phyloP scores from a whole-genome alignment of 2,329 filamentous ascomycete species.

The Fusarium nygamai region DNA sequence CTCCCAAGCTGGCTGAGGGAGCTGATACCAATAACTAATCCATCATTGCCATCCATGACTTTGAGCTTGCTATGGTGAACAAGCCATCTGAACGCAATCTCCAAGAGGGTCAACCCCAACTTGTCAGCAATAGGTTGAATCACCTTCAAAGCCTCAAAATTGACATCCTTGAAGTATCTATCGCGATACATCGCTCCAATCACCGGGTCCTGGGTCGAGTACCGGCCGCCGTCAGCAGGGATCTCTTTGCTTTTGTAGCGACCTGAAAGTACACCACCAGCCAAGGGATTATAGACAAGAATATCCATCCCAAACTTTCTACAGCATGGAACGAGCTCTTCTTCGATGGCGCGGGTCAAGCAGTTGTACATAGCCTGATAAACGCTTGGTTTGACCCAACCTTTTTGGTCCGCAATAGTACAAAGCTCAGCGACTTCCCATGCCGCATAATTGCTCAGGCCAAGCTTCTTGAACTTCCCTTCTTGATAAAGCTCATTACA shows the following conservation, averaged over 20 bases:
- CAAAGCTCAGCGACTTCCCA: constrained; percentile 80
- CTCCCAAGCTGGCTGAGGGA: constrained; percentile 59
- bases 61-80: constrained; percentile 70
- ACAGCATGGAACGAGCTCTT: constrained; percentile 47
- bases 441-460: constrained; percentile 77
- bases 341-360: constrained; percentile 57
- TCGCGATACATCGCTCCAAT: constrained; percentile 9
- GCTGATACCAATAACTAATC: constrained; percentile 62
- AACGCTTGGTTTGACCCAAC: constrained; percentile 76
- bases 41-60: constrained; percentile 54
- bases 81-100: constrained; percentile 75
- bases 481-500: constrained; percentile 74
- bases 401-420: constrained; percentile 60
- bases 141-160: constrained; percentile 66
- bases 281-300: constrained; percentile 77
- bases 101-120: constrained; percentile 71
- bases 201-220: constrained; percentile 34
- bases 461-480: constrained; percentile 77
- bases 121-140: constrained; percentile 72
- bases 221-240: constrained; percentile 35
- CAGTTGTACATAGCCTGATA: constrained; percentile 77
- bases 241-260: constrained; percentile 54
- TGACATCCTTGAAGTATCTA: constrained; percentile 70
- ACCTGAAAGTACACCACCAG: constrained; percentile 75
- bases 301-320: constrained; percentile 74